Base-by-base conservation (phyloP, 2,329 filamentous ascomycete genomes). In the Ophiostoma fasciatum region DNA sequence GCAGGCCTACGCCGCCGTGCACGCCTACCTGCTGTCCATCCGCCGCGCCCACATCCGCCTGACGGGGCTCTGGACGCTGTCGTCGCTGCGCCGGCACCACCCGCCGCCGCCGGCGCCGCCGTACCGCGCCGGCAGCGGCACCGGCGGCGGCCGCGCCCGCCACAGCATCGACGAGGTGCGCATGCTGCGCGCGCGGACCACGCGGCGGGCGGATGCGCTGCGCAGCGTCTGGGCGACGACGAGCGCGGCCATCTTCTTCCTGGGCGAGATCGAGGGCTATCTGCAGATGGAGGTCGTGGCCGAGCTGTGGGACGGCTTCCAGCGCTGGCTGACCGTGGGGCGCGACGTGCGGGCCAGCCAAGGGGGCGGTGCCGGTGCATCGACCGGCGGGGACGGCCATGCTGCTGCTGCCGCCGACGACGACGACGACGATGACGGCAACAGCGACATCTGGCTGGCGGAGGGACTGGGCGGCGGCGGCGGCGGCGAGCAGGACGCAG, bases 211-310 rank as follows among this genome's bases (percentile, higher is more conserved):
- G 5, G 64, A 66, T 23, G 68, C 71, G 1, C 80, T 93, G 67
- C 74, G 90, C 13, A 79, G 76, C 43, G 71, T 88, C 1, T 98
- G 90, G 90, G 88, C 85, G 0, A 92, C 83, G 0, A 79, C 81
- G 46, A 85, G 82, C 49, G 82, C 85, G 3, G 79, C 83, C 2
- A 72, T 93, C 4, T 94, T 94, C 58, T 81, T 96, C 46, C 64
- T 96, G 4, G 83, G 82, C 0, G 87, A 94, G 52, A 78, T 83
- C 12, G 81, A 88, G 46, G 75, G 75, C 4, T 96, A 93, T 49
- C 74, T 96, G 30, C 88, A 94, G 54, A 83, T 82, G 1, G 85
- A 94, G 50, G 78, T 96, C 7, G 78, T 94, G 12, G 73, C 77
- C 41, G 76, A 77, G 22, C 76, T 83, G 2, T 94, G 85, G 74